Evolutionary conservation across 23 red algal genomes (phyloP).

Genomic region (Agarophyton chilense): DNA sequence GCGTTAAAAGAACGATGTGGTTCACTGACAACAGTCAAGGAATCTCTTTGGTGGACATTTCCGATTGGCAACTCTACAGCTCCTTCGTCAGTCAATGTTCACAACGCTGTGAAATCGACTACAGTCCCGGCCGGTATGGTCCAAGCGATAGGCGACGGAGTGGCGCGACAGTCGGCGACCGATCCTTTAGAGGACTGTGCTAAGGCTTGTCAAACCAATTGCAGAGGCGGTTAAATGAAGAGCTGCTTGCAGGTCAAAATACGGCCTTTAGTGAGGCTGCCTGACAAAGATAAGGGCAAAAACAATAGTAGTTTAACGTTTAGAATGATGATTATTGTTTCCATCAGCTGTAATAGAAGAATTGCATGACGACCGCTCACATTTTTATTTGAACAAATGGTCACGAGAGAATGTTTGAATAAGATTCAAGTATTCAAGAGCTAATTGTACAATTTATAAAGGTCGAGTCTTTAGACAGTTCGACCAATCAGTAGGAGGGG

Average conservation of each 20-base stretch:
- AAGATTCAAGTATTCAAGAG: too few species aligned
- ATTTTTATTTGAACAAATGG: too few species aligned
- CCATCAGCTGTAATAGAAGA: too few species aligned
- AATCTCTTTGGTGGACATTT: background rate
- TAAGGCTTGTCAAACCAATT: background rate
- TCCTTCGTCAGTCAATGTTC: background rate
- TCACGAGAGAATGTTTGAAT: too few species aligned
- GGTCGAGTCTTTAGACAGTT: too few species aligned
- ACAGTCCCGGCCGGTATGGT: background rate
- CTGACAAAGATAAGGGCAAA: background rate
- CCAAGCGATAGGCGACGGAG: background rate
- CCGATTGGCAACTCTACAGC: background rate
- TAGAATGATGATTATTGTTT: background rate
- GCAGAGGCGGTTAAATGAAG: background rate
- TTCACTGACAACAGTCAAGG: too few species aligned
- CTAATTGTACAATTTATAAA: too few species aligned
- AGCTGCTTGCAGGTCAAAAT: background rate
- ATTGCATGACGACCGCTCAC: too few species aligned
- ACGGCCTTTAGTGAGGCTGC: background rate
- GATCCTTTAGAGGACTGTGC: background rate
- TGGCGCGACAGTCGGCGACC: constrained; percentile 3
- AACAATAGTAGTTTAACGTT: background rate
- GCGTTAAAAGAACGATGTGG: too few species aligned
- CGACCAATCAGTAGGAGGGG: too few species aligned
- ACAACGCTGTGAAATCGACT: background rate